These are phyloP conservation scores for Sistotremastrum niveocremeum DNA, from an alignment of 768 basidiomycete species.

Conservation along the genomic window DNA sequence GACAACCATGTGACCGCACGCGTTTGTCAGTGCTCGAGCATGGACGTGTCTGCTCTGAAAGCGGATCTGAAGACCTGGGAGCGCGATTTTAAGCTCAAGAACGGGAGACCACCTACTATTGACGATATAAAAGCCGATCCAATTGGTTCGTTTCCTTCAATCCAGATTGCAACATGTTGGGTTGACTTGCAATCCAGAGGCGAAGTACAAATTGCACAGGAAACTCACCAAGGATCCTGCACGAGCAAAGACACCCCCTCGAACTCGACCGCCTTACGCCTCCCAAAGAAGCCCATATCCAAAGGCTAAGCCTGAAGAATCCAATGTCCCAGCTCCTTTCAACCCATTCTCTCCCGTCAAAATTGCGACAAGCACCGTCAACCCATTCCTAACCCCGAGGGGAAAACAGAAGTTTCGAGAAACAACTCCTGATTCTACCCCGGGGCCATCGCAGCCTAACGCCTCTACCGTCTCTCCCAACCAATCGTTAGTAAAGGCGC, in stretches of 20 bases:
- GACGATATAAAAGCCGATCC: conserved; percentile 57
- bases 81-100: conserved; percentile 40
- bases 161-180: conserved; percentile 2
- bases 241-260: conserved; percentile 15
- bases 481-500: conserved; percentile 28
- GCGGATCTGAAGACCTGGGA: conserved; percentile 73
- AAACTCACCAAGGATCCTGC: conserved; percentile 41
- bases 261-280: conserved; percentile 23
- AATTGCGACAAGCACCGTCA: conserved; percentile 32
- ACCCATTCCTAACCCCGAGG: neutral
- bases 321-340: conserved; percentile 22
- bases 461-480: conserved; percentile 10
- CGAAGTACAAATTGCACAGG: conserved; percentile 76
- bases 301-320: conserved; percentile 22
- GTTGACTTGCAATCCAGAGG: conserved; percentile 31
- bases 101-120: conserved; percentile 48
- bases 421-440: conserved; percentile 3
- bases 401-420: conserved; percentile 12
- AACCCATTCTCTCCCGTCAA: conserved; percentile 78
- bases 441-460: conserved; percentile 8
- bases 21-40: neutral
- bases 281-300: conserved; percentile 5
- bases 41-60: conserved; percentile 37
- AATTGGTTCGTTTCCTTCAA: conserved; percentile 39
- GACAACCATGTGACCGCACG: neutral